A percentile compares a stretch with the other conserved stretches of the same genome.
Evolutionary conservation across 2,329 filamentous ascomycete genomes (phyloP).

Genomic region (Emmonsia crescens): DNA sequence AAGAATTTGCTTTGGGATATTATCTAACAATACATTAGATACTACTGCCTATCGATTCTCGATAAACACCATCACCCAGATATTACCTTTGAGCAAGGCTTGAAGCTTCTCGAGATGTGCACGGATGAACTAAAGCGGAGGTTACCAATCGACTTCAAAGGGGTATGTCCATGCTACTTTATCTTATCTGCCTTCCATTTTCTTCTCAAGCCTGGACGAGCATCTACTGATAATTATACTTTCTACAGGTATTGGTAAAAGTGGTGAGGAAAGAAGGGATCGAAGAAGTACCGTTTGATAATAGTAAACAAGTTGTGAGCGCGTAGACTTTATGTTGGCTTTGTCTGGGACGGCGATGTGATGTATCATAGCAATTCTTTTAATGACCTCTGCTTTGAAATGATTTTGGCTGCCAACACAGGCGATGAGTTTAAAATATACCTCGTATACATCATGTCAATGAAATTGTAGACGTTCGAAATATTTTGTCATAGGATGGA

Average conservation of each 20-base stretch:
- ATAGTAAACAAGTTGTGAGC: slow-evolving; percentile 51
- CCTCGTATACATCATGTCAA: neutral
- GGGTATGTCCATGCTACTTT: slow-evolving; percentile 46
- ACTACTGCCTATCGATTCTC: slow-evolving; percentile 94
- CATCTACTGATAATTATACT: slow-evolving; percentile 12
- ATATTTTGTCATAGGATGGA: neutral
- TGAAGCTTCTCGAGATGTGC: slow-evolving; percentile 89
- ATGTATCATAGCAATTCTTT: slow-evolving; percentile 22
- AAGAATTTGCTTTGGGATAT: neutral
- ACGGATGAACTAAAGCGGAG: slow-evolving; percentile 94
- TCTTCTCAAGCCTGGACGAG: neutral
- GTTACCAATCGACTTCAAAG: slow-evolving; percentile 98
- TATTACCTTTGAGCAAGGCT: slow-evolving; percentile 76
- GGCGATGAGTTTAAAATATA: neutral
- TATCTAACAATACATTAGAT: slow-evolving; percentile 40
- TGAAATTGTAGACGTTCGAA: neutral
- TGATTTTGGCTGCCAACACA: slow-evolving; percentile 14
- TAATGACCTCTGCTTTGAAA: slow-evolving; percentile 15
- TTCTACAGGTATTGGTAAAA: slow-evolving; percentile 55
- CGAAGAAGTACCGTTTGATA: slow-evolving; percentile 71
- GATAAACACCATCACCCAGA: slow-evolving; percentile 98
- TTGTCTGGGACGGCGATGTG: slow-evolving; percentile 18
- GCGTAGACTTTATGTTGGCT: slow-evolving; percentile 27
- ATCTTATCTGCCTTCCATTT: neutral
- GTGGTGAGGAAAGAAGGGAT: slow-evolving; percentile 92